Evolutionary conservation across 768 basidiomycete species (phyloP).

Genomic region (Podaxis carcinomalis): DNA sequence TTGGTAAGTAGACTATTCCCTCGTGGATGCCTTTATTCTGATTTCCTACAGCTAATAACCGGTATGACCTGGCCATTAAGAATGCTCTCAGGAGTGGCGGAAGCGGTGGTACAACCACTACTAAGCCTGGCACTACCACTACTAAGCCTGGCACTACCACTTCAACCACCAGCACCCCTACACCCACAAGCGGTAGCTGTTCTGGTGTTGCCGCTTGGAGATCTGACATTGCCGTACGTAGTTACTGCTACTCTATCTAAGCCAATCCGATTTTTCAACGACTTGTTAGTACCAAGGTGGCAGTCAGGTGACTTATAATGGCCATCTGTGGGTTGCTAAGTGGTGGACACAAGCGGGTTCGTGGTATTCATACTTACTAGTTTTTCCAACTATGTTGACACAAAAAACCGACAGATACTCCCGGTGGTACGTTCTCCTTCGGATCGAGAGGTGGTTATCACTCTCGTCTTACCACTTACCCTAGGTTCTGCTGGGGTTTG

Average conservation of each 20-base stretch:
- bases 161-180: conserved; percentile 15
- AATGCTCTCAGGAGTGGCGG: conserved; percentile 28
- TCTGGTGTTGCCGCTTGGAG: conserved; percentile 38
- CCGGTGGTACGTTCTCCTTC: conserved; percentile 23
- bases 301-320: conserved; percentile 31
- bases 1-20: conserved; percentile 20
- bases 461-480: not conserved
- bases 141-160: conserved; percentile 17
- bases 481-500: conserved; percentile 29
- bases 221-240: conserved; percentile 31
- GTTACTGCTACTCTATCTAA: conserved; percentile 34
- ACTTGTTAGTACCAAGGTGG: conserved; percentile 38
- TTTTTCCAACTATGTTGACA: not conserved
- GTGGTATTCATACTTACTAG: not conserved
- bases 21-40: not conserved
- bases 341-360: conserved; percentile 43
- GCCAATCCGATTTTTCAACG: not conserved
- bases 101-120: conserved; percentile 14
- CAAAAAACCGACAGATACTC: conserved; percentile 17
- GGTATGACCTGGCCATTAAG: conserved; percentile 40
- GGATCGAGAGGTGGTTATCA: not conserved
- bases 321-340: conserved; percentile 45
- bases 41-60: conserved; percentile 27
- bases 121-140: conserved; percentile 16
- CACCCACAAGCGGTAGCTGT: conserved; percentile 30